Base-by-base conservation (phyloP, 1,139 yeast species). In the Geotrichum candidum region DNA sequence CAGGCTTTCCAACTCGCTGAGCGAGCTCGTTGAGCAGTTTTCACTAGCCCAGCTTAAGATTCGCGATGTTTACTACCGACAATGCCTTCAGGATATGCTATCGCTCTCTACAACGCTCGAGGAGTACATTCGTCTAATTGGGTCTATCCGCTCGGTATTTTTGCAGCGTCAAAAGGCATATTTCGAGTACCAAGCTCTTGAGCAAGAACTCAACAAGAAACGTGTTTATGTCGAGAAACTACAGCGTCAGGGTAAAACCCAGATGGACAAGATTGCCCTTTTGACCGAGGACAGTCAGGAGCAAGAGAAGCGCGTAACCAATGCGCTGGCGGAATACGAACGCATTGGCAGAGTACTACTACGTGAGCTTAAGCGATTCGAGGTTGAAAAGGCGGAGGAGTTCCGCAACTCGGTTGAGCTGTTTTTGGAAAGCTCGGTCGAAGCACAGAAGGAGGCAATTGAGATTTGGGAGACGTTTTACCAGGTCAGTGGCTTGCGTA, bases 371-470 rank as follows among this genome's bases (percentile, higher is more conserved):
- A 83, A 81, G 27, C 72, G 78, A 51, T 90, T 92, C 72, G 96
- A 90, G 72, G 78, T 79, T 56, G 95, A 87, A 61, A 89, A 87
- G 70, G 83, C 91, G 57, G 85, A 83, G 57, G 99, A 94, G 70
- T 91, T 95, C 75, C 83, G 97, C 70, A 89, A 90, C 70, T 84
- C 92, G 65, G 90, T 94, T 63, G 99, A 94, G 75, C 86, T 92
- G 29, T 92, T 86, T 69, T 82, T 96, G 70, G 99, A 95, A 74
- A 85, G 95, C 64, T 84, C 96, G 27, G 89, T 92, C 59, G 99
- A 94, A 75, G 82, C 94, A 22, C 99, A 94, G 73, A 95, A 94
- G 77, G 97, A 91, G 73, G 86, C 94, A 45, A 94, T 94, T 68
- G 99, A 94, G 74, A 76, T 90, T 46, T 94, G 97, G 96, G 98